Percentiles rank a stretch among this genome's conserved stretches.
Conservation (phyloP, 2,329 filamentous ascomycete genomes). For the Arthrobotrys pseudoclavata region DNA sequence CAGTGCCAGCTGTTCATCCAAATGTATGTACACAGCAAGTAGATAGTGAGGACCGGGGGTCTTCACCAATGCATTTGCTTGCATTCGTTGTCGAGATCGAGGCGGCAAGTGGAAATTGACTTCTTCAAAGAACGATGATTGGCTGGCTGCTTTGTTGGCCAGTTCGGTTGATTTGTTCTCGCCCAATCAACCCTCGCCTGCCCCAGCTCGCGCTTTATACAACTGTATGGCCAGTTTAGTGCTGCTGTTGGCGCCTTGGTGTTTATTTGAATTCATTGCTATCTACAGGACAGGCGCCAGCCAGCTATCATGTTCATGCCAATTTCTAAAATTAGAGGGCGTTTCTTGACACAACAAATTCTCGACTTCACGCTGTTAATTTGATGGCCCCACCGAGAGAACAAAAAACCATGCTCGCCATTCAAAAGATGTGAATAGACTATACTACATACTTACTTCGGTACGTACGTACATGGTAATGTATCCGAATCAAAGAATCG, state of each 20-base stretch:
- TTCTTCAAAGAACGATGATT: conserved; percentile 1
- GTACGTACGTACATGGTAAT: background rate
- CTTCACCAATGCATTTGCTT: conserved; percentile 34
- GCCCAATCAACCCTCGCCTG: conserved; percentile 38
- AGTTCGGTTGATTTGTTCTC: conserved; percentile 5
- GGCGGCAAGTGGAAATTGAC: conserved; percentile 56
- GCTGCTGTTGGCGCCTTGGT: conserved; percentile 39
- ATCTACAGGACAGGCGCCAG: background rate
- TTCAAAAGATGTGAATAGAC: no score
- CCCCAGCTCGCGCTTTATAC: conserved; percentile 33
- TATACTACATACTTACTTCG: no score
- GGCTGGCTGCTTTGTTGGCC: background rate
- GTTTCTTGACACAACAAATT: conserved; percentile 40
- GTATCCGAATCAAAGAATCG: conserved; percentile 33
- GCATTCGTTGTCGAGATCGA: conserved; percentile 2
- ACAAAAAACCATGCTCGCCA: no score
- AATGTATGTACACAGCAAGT: conserved; percentile 10
- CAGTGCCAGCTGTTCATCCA: conserved; percentile 54
- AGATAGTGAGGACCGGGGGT: background rate
- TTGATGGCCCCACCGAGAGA: conserved; percentile 6
- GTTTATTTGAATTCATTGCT: background rate
- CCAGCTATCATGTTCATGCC: conserved; percentile 1
- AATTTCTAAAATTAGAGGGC: conserved; percentile 57
- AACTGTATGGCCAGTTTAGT: background rate
- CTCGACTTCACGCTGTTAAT: conserved; percentile 8